Base-by-base conservation (phyloP, 176 grass and related monocot genomes). In the Paspalum notatum region DNA sequence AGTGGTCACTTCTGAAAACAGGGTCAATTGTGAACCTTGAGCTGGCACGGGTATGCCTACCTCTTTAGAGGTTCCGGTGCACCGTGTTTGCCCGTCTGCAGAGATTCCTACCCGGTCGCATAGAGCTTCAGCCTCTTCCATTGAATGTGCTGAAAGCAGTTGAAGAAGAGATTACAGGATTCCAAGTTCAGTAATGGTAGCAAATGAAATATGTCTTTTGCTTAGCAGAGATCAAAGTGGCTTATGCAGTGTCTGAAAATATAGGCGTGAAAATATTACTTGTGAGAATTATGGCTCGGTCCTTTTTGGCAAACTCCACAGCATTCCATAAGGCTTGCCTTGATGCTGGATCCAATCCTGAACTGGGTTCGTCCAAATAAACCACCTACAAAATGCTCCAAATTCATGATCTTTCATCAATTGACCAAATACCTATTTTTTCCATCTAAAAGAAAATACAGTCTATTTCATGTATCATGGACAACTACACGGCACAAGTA, bases 301-400 rank as follows among this genome's bases (percentile, higher is more conserved):
- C 39, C 65, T 82, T 64, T 48, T 92, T 95, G 71, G 90, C 87
- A 40, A 47, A 68, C 63, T 81, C 86, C 5, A 95, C 26, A 22
- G 90, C 90, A 63, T 85, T 85, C 93, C 93, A 95, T 5, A 95
- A 54, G 27, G 82, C 84, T 53, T 92, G 92, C 81, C 91, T 90
- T 69, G 94, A 97, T 79, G 82, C 89, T 14, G 94, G 94, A 75
- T 97, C 94, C 40, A 97, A 81, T 43, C 94, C 94, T 8, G 94
- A 90, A 72, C 94, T 97, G 40, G 94, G 91, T 54, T 97, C 94
- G 83, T 97, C 94, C 94, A 97, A 86, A 66, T 97, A 97, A 58
- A 97, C 87, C 75, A 97, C 89, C 94, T 97, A 25, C 7, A 40
- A 61, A 17, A 68, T 46, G 42, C n/a, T 80, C 69, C 32, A 74